Conservation (phyloP, 176 grass and related monocot species). For the Musa acuminata region DNA sequence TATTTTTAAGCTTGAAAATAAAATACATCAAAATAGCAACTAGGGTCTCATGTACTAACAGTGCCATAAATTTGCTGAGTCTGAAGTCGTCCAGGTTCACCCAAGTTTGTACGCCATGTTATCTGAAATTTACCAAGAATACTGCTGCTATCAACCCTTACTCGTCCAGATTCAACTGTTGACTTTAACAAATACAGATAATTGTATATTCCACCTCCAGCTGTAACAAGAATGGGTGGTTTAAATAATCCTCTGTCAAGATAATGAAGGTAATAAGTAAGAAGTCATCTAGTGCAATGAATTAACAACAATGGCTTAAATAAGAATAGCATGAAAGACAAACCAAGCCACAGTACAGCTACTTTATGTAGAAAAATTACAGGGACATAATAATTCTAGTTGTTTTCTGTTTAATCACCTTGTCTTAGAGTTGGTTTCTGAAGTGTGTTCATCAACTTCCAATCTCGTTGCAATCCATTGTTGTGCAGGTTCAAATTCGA, state of each 20-base stretch:
- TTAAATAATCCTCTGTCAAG: constrained; percentile 53
- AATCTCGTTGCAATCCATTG: constrained; percentile 85
- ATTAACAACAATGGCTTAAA: not conserved
- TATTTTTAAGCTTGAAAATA: not conserved
- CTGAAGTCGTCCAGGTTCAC: constrained; percentile 92
- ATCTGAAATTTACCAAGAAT: constrained; percentile 99
- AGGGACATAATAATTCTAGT: not conserved
- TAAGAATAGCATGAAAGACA: not conserved
- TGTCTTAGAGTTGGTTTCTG: constrained; percentile 40
- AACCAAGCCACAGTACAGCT: not conserved
- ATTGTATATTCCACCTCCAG: constrained; percentile 94
- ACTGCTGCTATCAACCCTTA: constrained; percentile 50
- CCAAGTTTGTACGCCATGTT: constrained; percentile 94
- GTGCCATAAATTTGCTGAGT: constrained; percentile 96
- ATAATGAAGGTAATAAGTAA: not conserved
- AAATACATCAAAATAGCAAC: not conserved
- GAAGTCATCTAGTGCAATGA: not conserved
- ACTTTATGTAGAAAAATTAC: not conserved
- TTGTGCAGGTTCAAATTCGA: constrained; percentile 88
- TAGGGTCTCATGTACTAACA: constrained; percentile 34
- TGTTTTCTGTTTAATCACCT: constrained; percentile 32
- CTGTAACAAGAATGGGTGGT: constrained; percentile 69
- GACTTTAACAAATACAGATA: constrained; percentile 74
- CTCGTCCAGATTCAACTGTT: constrained; percentile 36
- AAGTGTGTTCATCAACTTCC: constrained; percentile 65